Percentiles rank a stretch among this genome's conserved stretches.
Conservation (phyloP, 2,329 filamentous ascomycete genomes). For the Spiromastix sp. region DNA sequence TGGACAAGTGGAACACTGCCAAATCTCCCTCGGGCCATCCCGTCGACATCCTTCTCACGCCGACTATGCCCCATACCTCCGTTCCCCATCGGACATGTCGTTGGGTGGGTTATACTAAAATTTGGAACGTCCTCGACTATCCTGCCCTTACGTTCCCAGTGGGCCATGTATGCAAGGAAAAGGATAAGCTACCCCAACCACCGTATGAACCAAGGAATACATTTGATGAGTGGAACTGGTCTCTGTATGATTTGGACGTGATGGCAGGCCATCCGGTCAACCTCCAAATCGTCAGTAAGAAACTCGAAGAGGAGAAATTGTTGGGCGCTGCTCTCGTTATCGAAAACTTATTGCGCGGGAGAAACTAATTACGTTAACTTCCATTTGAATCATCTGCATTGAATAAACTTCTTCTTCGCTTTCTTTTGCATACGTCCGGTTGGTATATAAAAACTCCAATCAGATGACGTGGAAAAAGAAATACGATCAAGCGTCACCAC, state of each 20-base stretch:
- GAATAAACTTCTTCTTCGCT: no score
- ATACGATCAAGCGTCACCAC: constrained; percentile 33
- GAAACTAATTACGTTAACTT: not conserved
- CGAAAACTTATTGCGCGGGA: constrained; percentile 15
- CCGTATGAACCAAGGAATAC: constrained; percentile 39
- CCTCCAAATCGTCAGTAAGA: constrained; percentile 43
- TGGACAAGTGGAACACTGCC: constrained; percentile 47
- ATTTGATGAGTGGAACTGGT: constrained; percentile 43
- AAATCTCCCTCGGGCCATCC: constrained; percentile 35
- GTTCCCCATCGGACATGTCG: constrained; percentile 34
- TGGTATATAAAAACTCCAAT: no score
- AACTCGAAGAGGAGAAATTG: constrained; percentile 47
- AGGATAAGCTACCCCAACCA: constrained; percentile 26
- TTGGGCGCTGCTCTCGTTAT: constrained; percentile 34
- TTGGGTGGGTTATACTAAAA: constrained; percentile 50
- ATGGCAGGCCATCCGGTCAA: constrained; percentile 40
- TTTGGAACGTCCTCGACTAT: constrained; percentile 56
- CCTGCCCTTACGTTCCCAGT: constrained; percentile 47
- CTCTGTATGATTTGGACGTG: constrained; percentile 34
- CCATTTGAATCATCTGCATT: no score
- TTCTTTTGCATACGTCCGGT: no score
- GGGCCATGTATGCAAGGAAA: constrained; percentile 34
- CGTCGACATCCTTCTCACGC: constrained; percentile 49
- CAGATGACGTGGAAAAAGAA: no score
- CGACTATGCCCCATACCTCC: constrained; percentile 51